Base-by-base conservation (phyloP, 768 basidiomycete genomes). In the Lactarius quietus region DNA sequence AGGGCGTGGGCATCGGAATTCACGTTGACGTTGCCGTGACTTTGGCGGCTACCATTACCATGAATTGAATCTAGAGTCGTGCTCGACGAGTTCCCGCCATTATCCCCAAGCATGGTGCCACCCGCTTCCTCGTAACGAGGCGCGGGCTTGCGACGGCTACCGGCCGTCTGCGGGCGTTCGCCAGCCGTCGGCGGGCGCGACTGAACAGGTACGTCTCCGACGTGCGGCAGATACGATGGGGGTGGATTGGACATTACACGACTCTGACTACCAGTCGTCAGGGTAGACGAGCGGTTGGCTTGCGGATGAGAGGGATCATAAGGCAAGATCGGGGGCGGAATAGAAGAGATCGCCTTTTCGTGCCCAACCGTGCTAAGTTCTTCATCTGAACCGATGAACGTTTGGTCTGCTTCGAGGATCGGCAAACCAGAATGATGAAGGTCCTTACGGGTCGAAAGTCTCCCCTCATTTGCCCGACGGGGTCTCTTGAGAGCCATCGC, bases 21-120 rank as follows among this genome's bases (percentile, higher is more conserved):
- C 54, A 48, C 59, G 59, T 60, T 60, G 36, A 33, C 45, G 33
- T 39, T 35, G 48, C 33, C 66, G 26, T 41, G 5, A 28, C 48
- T 26, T 15, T 51, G 23, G 26, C 26, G 12, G 48, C 6, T 31
- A 6, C 15, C 8, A 33, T 54, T 54, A 12, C 70, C 65, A 58
- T 36, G 41, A 6, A 39, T 35, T 52, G 65, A 63, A 17, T 69
- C 61, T 28, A 73, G 63, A 51, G 72, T 73, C 56, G 70, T 68
- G 38, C 66, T 69, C 43, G 72, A 74, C 43, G 64, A 70, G 39
- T 52, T 57, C 28, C 58, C 20, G 33, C 18, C 59, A 23, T 57
- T 33, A 15, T 17, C 17, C 54, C 8, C 35, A 3, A 4, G 41
- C 20, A 2, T 59, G 5, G 35, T 6, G 20, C 57, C 58, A 5